phyloP scores from a whole-genome alignment of 2,329 filamentous ascomycete species.

The Emergomyces orientalis region DNA sequence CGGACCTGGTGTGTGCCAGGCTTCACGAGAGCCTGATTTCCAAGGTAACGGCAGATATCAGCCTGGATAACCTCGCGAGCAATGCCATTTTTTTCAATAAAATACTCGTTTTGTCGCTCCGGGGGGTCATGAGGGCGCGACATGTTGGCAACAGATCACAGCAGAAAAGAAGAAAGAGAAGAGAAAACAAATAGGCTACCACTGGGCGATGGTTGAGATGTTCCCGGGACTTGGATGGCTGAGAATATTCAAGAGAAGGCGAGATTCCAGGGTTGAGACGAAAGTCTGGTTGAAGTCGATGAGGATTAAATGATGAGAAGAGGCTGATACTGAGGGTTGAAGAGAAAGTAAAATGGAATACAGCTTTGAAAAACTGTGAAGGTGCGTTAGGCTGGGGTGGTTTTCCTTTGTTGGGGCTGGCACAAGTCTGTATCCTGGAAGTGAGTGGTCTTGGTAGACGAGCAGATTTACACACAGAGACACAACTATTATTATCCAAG shows the following conservation, averaged over 20 bases:
- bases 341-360: constrained; percentile 20
- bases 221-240: background rate
- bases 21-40: constrained; percentile 70
- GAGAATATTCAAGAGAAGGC: background rate
- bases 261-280: background rate
- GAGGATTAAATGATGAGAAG: background rate
- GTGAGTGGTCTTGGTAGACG: background rate
- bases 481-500: background rate
- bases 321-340: background rate
- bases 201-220: constrained; percentile 2
- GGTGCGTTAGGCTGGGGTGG: constrained; percentile 18
- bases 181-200: constrained; percentile 7
- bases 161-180: constrained; percentile 11
- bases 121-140: constrained; percentile 30
- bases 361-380: constrained; percentile 19
- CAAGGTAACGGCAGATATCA: constrained; percentile 75
- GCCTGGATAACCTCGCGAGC: constrained; percentile 75
- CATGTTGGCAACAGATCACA: constrained; percentile 28
- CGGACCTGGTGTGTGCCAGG: constrained; percentile 65
- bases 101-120: constrained; percentile 60
- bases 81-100: constrained; percentile 70
- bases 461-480: background rate
- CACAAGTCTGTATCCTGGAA: background rate
- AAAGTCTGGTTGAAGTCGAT: background rate
- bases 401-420: constrained; percentile 14